A percentile compares a stretch with the other conserved stretches of the same genome.
phyloP scores from a whole-genome alignment of 1,284 basidiomycete species.

The Trametes pubescens region DNA sequence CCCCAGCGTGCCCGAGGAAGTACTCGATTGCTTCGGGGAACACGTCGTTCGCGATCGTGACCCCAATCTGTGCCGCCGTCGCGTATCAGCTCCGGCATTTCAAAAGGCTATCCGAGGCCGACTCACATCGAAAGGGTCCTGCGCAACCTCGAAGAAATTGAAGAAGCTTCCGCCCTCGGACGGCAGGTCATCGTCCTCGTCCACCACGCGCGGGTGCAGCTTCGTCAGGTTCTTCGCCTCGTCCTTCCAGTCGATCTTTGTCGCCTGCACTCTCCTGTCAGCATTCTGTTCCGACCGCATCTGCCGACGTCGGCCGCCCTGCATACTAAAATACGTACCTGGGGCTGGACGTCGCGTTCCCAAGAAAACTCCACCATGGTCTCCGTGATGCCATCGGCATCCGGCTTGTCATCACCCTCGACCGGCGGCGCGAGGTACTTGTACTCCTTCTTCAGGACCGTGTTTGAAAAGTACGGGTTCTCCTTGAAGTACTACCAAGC shows the following conservation, averaged over 20 bases:
- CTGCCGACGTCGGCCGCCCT: not conserved
- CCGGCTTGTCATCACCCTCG: conserved; percentile 62
- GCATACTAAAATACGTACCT: conserved; percentile 53
- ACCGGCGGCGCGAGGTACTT: conserved; percentile 68
- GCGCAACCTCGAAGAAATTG: conserved; percentile 80
- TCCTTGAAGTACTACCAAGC: conserved; percentile 75
- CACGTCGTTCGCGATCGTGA: conserved; percentile 75
- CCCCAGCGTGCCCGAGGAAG: conserved; percentile 71
- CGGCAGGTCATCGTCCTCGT: conserved; percentile 63
- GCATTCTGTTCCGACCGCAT: not conserved
- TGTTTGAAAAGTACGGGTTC: conserved; percentile 82
- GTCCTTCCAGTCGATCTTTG: conserved; percentile 85
- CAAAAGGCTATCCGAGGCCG: conserved; percentile 1
- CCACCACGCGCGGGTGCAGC: conserved; percentile 72
- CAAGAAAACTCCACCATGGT: conserved; percentile 82
- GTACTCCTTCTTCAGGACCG: conserved; percentile 81
- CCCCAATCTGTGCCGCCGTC: conserved; percentile 61
- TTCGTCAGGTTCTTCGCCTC: conserved; percentile 79
- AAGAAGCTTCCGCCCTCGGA: conserved; percentile 86
- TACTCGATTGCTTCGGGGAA: conserved; percentile 82
- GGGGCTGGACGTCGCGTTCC: conserved; percentile 72
- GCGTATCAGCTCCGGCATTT: conserved; percentile 22
- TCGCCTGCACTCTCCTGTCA: conserved; percentile 51
- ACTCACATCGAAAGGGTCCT: conserved; percentile 75
- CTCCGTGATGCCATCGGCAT: conserved; percentile 75